A percentile compares a stretch with the other conserved stretches of the same genome.
These are phyloP conservation scores for Paraurostyla sp. DNA, from an alignment of 73 alveolate genomes.

Conservation along the genomic window DNA sequence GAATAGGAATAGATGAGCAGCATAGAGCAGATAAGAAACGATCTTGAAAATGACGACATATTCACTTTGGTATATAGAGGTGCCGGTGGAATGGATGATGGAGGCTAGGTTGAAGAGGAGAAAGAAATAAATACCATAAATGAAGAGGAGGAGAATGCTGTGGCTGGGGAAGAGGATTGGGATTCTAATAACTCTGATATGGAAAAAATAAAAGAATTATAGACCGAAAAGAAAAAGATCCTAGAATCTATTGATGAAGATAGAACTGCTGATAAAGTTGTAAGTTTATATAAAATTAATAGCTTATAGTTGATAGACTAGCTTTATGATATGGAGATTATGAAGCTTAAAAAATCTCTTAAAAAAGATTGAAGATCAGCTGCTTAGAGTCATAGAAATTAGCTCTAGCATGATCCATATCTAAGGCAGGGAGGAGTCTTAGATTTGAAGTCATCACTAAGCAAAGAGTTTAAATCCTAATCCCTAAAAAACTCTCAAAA, in stretches of 20 bases:
- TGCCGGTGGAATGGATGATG: not conserved
- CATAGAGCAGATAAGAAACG: conserved; percentile 20
- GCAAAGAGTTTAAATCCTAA: not conserved
- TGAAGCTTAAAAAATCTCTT: not conserved
- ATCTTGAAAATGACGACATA: conserved; percentile 39
- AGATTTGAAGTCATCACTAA: no score
- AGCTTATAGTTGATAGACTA: conserved; percentile 20
- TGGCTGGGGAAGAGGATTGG: not conserved
- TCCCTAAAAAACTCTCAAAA: conserved; percentile 8
- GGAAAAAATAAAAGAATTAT: not conserved
- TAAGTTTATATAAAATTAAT: not conserved
- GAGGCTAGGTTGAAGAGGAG: not conserved
- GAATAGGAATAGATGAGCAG: not conserved
- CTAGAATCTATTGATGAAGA: conserved; percentile 5
- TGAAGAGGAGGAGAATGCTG: not conserved
- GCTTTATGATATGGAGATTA: conserved; percentile 14
- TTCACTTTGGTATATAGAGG: conserved; percentile 7
- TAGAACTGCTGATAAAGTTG: conserved; percentile 16
- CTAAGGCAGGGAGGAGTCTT: no score
- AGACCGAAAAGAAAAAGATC: not conserved
- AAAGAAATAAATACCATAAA: not conserved
- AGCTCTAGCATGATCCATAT: not conserved
- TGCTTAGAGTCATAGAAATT: conserved; percentile 32
- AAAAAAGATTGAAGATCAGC: not conserved
- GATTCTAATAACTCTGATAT: not conserved